Evolutionary conservation across 2,329 filamentous ascomycete genomes (phyloP).

Genomic region (Microdochium nivale): DNA sequence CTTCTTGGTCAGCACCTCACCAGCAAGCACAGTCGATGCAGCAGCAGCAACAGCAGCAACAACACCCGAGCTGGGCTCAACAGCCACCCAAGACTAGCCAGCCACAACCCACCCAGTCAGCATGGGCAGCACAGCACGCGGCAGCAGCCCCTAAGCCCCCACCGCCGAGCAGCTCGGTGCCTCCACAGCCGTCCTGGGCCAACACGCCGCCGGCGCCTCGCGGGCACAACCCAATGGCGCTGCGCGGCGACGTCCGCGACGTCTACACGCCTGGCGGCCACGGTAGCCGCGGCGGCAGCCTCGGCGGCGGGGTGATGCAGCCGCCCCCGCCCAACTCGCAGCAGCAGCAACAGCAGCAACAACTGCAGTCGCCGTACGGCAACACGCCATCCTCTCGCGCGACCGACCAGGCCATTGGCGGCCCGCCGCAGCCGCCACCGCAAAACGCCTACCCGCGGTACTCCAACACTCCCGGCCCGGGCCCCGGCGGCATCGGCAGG

Average conservation of each 20-base stretch:
- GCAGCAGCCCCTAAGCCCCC: conserved; percentile 25
- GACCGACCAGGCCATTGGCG: too few species aligned
- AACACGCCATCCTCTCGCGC: too few species aligned
- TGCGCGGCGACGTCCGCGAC: neutral
- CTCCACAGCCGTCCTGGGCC: conserved; percentile 25
- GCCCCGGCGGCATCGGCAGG: conserved; percentile 10
- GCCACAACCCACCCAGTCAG: conserved; percentile 23
- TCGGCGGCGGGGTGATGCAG: conserved; percentile 7
- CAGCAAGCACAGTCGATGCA: conserved; percentile 10
- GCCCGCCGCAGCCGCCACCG: conserved; percentile 6
- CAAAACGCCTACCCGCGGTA: conserved; percentile 10
- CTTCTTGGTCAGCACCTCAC: conserved; percentile 23
- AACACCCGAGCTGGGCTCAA: conserved; percentile 21
- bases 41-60: conserved; percentile 11
- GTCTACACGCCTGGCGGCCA: neutral
- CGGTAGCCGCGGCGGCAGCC: too few species aligned
- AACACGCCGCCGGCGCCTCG: conserved; percentile 18
- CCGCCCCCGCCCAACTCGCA: conserved; percentile 12
- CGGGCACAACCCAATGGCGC: conserved; percentile 15
- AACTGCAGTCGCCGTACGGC: conserved; percentile 5
- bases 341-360: conserved; percentile 8
- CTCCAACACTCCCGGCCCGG: conserved; percentile 17
- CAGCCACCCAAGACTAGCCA: conserved; percentile 24
- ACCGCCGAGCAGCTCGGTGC: conserved; percentile 20
- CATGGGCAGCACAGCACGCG: conserved; percentile 29